Evolutionary conservation across 2,329 filamentous ascomycete species (phyloP), one percentile per base, ranked within the genome.

Genomic region (Myriosclerotinia duriaeana): DNA sequence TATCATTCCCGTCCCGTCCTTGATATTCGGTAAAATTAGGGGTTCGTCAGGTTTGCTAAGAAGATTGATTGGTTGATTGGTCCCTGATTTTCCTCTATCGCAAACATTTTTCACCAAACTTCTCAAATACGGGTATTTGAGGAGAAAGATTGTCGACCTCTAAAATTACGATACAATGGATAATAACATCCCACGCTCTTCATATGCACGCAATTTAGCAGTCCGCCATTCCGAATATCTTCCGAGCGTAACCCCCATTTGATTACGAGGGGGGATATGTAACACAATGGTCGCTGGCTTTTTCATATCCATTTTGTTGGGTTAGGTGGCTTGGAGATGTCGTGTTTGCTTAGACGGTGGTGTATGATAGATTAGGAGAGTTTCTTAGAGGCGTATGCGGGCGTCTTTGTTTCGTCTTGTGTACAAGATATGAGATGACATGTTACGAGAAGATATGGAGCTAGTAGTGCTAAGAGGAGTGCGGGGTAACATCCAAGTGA

Each of bases 301-400:
- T 60, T 50, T 60, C 44, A 44, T 50, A 60, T 60, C 30, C 58
- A 60, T 50, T 60, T 60, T 17, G 30, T 48, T 50, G 58, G 58
- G 44, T 50, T 60, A 4, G 14, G 15, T n/a, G 58, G 30, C 30
- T 9, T 20, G 2, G 12, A 22, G 44, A 30, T 30, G n/a, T 50
- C 26, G 38, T 15, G 15, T 50, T 22, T 38, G 56, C 56, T 34
- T 2, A 17, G n/a, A 12, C 11, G 14, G 11, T 22, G 26, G 26
- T 11, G 48, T 26, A 17, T 52, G 48, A 52, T 50, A n/a, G 20
- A 54, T 38, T 20, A 54, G 53, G 58, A 60, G 44, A 60, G 44
- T 20, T 44, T 58, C 54, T 58, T 5, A 42, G 17, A 59, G 30
- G 20, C 12, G 20, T 48, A 26, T 22, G 56, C 22, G 30, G 44